These are phyloP conservation scores for Chernovozyma aurita DNA, from an alignment of 1,139 yeast genomes.

Conservation along the genomic window DNA sequence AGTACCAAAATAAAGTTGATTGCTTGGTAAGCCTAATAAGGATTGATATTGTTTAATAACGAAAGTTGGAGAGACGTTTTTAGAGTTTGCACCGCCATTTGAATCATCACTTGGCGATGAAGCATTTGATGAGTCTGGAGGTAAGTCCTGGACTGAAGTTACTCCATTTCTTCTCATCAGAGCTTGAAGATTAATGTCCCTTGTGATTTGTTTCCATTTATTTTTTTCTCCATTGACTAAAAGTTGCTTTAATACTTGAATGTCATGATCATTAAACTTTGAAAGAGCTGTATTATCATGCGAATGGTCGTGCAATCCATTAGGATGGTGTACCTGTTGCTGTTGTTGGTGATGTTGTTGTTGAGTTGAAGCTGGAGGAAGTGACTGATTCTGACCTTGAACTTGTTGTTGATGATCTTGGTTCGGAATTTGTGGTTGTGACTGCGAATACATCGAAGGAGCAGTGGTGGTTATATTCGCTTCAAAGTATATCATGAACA, in stretches of 20 bases:
- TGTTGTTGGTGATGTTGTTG: slow-evolving; percentile 8
- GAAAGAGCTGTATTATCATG: slow-evolving; percentile 8
- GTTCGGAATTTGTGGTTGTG: slow-evolving; percentile 5
- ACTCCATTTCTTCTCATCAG: slow-evolving; percentile 13
- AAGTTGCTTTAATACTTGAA: slow-evolving; percentile 35
- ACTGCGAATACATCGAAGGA: slow-evolving; percentile 10
- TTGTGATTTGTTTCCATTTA: slow-evolving; percentile 46
- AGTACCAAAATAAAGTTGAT: slow-evolving; percentile 34
- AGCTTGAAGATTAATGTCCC: slow-evolving; percentile 32
- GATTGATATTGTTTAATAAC: slow-evolving; percentile 42
- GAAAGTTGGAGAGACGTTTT: slow-evolving; percentile 43
- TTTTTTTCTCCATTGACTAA: slow-evolving; percentile 40
- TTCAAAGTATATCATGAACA: slow-evolving; percentile 12
- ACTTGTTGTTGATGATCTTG: slow-evolving; percentile 6
- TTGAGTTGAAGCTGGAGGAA: slow-evolving; percentile 4
- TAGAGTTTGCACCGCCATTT: slow-evolving; percentile 13
- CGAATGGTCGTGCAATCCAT: neutral
- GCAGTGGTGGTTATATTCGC: slow-evolving; percentile 17
- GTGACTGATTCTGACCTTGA: slow-evolving; percentile 8
- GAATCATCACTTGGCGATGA: slow-evolving; percentile 10
- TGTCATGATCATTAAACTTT: slow-evolving; percentile 34
- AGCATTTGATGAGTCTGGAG: slow-evolving; percentile 3
- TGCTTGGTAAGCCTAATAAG: slow-evolving; percentile 39
- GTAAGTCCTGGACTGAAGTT: slow-evolving; percentile 3
- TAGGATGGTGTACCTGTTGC: neutral